Evolutionary conservation across 169 alveolate genomes (phyloP).

Genomic region (Plasmodium ovale): DNA sequence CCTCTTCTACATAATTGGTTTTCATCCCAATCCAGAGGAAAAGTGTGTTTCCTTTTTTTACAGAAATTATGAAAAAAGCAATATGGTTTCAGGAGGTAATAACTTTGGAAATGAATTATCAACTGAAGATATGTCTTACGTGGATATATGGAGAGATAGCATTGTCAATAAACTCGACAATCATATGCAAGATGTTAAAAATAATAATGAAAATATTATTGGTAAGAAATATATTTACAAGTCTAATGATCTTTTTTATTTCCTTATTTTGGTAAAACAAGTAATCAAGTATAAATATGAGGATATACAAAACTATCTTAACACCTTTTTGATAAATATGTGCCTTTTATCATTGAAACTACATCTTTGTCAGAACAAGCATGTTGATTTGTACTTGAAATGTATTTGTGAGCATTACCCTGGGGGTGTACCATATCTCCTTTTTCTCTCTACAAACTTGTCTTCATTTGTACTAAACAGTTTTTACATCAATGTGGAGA

Average conservation of each 20-base stretch:
- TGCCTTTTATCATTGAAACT: constrained; percentile 16
- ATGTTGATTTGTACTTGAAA: background rate
- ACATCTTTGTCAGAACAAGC: background rate
- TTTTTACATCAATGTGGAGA: constrained; percentile 28
- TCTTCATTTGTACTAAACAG: constrained; percentile 24
- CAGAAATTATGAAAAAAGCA: background rate
- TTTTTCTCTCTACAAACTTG: constrained; percentile 26
- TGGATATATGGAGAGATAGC: constrained; percentile 35
- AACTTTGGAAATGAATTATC: background rate
- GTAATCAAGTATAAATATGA: constrained; percentile 48
- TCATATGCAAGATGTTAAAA: constrained; percentile 1
- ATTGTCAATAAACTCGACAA: background rate
- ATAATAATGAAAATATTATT: constrained; percentile 23
- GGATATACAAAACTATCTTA: constrained; percentile 14
- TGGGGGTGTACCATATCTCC: background rate
- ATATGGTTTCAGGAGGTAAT: too few species aligned
- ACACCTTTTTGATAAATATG: constrained; percentile 22
- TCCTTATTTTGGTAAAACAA: constrained; percentile 38
- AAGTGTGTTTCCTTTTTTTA: background rate
- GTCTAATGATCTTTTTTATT: constrained; percentile 21
- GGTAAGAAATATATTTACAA: constrained; percentile 18
- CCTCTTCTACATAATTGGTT: constrained; percentile 9
- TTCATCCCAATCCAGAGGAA: background rate
- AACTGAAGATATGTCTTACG: too few species aligned
- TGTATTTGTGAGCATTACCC: background rate